Evolutionary conservation across 495 filamentous ascomycete species (phyloP), one percentile per base, ranked within the genome.

Genomic region (Aspergillus sclerotioniger): DNA sequence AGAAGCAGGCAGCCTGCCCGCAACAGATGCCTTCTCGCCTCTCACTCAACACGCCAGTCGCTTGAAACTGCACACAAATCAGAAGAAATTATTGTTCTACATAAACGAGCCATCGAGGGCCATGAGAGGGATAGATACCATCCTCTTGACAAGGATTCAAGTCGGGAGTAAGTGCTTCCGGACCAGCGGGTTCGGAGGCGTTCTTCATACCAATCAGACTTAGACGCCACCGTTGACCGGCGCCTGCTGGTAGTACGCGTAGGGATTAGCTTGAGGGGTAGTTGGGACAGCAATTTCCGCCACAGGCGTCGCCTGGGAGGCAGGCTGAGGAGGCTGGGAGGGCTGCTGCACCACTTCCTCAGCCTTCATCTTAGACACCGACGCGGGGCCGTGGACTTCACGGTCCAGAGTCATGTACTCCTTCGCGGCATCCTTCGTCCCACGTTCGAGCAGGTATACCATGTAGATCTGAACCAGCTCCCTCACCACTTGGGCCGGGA

Each of bases 371-470:
- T 62, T 53, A 48, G 74, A 62, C 9, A 80, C 75, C 19, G 76
- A 79, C 1, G 65, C 61, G 16, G 77, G 76, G 6, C 95, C 94
- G 66, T 93, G 91, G 29, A 96, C 79, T 70, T 96, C 90, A 37
- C 85, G 83, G 69, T 99, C 94, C 31, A 99, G 71, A 46, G 74
- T 72, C 73, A 98, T 77, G 67, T 91, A 96, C 65, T 94, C 89
- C 71, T 93, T 92, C 68, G 91, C 90, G 0, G 89, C 83, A 37
- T 90, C 86, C 58, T 90, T 86, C n/a, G 84, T 85, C 1, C 93
- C 92, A 49, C 90, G 79, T 62, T 96, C 87, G 47, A 94, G 85
- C 25, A 99, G 76, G 68, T 95, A 98, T 10, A 79, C 74, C 80
- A 96, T 86, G 71, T 96, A 99, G 53, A 80, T 75, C 64, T 90